Conservation (phyloP, 31 red algal species). For the Odonthalia washingtoniensis region DNA sequence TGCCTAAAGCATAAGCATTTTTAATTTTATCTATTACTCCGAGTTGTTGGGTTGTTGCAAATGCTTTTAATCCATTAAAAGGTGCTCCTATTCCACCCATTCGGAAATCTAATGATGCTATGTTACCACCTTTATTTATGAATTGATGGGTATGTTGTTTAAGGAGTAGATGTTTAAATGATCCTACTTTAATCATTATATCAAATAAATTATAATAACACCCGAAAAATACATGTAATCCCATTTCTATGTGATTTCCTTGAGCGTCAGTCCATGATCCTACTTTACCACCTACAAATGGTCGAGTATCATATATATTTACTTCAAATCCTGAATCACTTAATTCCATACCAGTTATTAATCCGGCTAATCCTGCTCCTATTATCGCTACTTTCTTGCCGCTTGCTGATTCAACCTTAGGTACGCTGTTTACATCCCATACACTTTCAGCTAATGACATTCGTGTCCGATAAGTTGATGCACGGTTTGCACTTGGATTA, state of each 20-base stretch:
- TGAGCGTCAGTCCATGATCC: conserved; percentile 82
- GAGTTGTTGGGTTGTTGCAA: conserved; percentile 86
- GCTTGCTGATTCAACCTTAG: background rate
- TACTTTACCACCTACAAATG: conserved; percentile 94
- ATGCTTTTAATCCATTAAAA: conserved; percentile 91
- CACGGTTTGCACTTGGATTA: no score
- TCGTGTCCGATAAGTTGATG: no score
- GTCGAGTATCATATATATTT: conserved; percentile 80
- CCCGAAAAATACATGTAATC: conserved; percentile 95
- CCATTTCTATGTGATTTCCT: conserved; percentile 99
- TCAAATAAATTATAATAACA: conserved; percentile 98
- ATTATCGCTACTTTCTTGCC: conserved; percentile 70
- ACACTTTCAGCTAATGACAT: conserved; percentile 62
- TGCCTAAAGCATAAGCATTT: conserved; percentile 83
- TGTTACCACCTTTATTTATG: conserved; percentile 74
- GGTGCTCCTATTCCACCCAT: conserved; percentile 86
- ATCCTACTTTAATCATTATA: conserved; percentile 87
- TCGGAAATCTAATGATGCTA: conserved; percentile 83
- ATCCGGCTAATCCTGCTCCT: conserved; percentile 88
- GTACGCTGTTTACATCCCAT: conserved; percentile 54
- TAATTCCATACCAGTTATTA: conserved; percentile 88
- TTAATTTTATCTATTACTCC: conserved; percentile 76
- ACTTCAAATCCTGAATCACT: conserved; percentile 83
- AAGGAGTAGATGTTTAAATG: conserved; percentile 73
- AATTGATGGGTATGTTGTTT: conserved; percentile 93